Evolutionary conservation across 345 rosid genomes (phyloP), one percentile per base, ranked within the genome.

Genomic region (Combretum micranthum): DNA sequence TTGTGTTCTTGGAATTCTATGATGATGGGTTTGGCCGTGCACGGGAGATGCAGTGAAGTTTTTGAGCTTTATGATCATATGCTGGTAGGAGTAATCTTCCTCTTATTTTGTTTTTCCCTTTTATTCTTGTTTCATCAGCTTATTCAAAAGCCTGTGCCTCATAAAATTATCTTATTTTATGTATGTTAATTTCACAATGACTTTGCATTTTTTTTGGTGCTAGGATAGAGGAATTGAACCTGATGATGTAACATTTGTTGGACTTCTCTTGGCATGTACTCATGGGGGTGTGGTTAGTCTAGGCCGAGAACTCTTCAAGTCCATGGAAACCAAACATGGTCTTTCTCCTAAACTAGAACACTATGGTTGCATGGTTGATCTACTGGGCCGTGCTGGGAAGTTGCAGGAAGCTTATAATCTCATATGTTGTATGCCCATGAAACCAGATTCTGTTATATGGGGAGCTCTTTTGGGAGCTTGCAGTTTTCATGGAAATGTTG

Each of bases 1-100:
- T 70, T 81, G 69, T 86, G 90, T 65, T 75, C 92, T 15, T 89
- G 97, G 97, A 89, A 86, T 78, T 82, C 97, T 15, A 84, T 89
- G 92, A 86, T 89, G 68, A 69, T 65, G 68, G 77, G 90, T 47
- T 64, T 89, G 59, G 95, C 97, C 57, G 57, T 83, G 49, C 95
- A 89, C 26, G 97, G 95, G 58, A 71, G 76, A 64, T 65, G 77
- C 53, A 47, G 32, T n/a, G 79, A 82, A 55, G 95, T 82, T 64
- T 69, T 89, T 56, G 63, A 70, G 5, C 74, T 82, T 69, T 82
- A 80, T 59, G 63, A 73, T 47, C 77, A 71, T 71, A 84, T 89
- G 90, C 69, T 74, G 88, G 95, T 89, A 66, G 68, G 73, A 43
- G 47, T 10, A 44, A 47, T 37, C 42, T 37, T 64, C 52, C 8